Evolutionary conservation across 768 basidiomycete genomes (phyloP).

Genomic region (Rhizopogon sp.): DNA sequence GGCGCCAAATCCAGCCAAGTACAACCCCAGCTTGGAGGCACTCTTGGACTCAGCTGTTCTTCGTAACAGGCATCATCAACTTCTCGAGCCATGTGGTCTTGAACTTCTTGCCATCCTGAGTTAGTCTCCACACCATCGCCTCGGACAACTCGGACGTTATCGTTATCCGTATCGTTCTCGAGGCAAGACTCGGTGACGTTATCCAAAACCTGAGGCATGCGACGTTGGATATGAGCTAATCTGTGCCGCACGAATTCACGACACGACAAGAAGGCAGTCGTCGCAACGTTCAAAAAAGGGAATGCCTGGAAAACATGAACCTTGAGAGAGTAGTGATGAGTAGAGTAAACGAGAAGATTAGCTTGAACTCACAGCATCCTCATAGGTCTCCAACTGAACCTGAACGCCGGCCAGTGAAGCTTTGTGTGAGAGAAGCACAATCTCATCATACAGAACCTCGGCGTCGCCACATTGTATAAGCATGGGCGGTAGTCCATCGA

Average conservation of each 20-base stretch:
- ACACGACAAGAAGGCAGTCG: slow-evolving; percentile 66
- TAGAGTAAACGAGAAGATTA: not conserved
- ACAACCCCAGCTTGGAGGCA: slow-evolving; percentile 50
- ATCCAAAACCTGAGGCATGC: slow-evolving; percentile 48
- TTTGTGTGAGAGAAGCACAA: slow-evolving; percentile 88
- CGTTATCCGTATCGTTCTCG: slow-evolving; percentile 67
- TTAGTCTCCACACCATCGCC: slow-evolving; percentile 66
- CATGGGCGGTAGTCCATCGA: slow-evolving; percentile 80
- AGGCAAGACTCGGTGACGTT: slow-evolving; percentile 53
- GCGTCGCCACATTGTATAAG: slow-evolving; percentile 91
- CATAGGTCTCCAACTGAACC: slow-evolving; percentile 83
- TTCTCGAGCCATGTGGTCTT: slow-evolving; percentile 29
- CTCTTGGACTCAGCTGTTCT: slow-evolving; percentile 15
- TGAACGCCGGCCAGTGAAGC: slow-evolving; percentile 82
- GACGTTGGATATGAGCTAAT: slow-evolving; percentile 49
- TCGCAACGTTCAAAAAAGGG: slow-evolving; percentile 66
- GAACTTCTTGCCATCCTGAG: slow-evolving; percentile 34
- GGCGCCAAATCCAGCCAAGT: slow-evolving; percentile 5
- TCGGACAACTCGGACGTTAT: slow-evolving; percentile 60
- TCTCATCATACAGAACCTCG: slow-evolving; percentile 93
- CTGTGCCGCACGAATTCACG: slow-evolving; percentile 59
- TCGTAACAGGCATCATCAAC: slow-evolving; percentile 29
- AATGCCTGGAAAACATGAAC: slow-evolving; percentile 91
- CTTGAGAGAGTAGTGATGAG: slow-evolving; percentile 29
- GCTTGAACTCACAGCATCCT: slow-evolving; percentile 67